phyloP scores from a whole-genome alignment of 371 early-diverging fungal species.

The Rhizopus arrhizus region DNA sequence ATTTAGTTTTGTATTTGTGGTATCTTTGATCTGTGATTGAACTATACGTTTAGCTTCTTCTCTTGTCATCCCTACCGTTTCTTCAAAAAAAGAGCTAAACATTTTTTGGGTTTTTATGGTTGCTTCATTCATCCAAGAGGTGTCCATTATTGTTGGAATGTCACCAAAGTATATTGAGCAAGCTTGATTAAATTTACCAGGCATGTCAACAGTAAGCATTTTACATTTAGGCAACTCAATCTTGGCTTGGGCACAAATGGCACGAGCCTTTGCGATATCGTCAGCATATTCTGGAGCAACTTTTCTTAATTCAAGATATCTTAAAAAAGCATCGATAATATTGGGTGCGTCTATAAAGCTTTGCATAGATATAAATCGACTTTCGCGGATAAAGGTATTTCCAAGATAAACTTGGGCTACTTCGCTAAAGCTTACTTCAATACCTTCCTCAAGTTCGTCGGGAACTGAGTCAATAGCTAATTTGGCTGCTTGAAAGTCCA shows the following conservation, averaged over 20 bases:
- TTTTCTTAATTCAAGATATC: slow-evolving; percentile 57
- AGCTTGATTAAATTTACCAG: slow-evolving; percentile 54
- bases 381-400: slow-evolving; percentile 47
- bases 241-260: slow-evolving; percentile 49
- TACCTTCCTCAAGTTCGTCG: slow-evolving; percentile 48
- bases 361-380: slow-evolving; percentile 45
- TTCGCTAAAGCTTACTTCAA: slow-evolving; percentile 55
- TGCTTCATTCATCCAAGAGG: slow-evolving; percentile 33
- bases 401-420: slow-evolving; percentile 62
- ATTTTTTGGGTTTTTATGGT: slow-evolving; percentile 27
- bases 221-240: slow-evolving; percentile 56
- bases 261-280: slow-evolving; percentile 51
- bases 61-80: slow-evolving; percentile 23
- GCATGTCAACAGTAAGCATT: slow-evolving; percentile 31
- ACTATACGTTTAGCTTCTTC: slow-evolving; percentile 25
- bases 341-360: slow-evolving; percentile 52
- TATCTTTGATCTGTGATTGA: slow-evolving; percentile 15
- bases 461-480: slow-evolving; percentile 50
- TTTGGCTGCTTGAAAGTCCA: slow-evolving; percentile 55
- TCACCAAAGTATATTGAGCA: slow-evolving; percentile 52
- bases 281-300: slow-evolving; percentile 60
- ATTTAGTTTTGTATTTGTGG: slow-evolving; percentile 16
- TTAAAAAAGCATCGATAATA: slow-evolving; percentile 54
- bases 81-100: slow-evolving; percentile 30
- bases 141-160: slow-evolving; percentile 25